phyloP scores from a whole-genome alignment of 495 filamentous ascomycete species.

The Tetracladium marchalianum region DNA sequence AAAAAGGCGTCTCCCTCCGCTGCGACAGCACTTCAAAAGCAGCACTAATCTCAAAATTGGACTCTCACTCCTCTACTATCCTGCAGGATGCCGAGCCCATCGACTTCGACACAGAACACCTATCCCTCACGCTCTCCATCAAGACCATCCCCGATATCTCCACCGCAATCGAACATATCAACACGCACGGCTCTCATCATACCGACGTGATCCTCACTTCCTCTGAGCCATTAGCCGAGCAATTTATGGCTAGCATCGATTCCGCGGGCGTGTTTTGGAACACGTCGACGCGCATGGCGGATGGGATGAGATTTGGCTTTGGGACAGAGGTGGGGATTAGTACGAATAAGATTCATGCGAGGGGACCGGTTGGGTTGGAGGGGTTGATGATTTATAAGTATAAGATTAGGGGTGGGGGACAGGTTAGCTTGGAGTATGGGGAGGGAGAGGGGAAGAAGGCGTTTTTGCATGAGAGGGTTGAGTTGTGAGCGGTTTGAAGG shows the following conservation, averaged over 20 bases:
- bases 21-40: constrained; percentile 55
- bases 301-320: constrained; percentile 95
- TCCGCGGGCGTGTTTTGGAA: constrained; percentile 96
- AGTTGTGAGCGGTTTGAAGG: constrained; percentile 5
- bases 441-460: constrained; percentile 53
- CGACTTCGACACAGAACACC: constrained; percentile 86
- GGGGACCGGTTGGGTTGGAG: constrained; percentile 89
- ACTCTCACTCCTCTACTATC: constrained; percentile 20
- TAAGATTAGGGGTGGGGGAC: constrained; percentile 70
- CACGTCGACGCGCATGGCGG: constrained; percentile 84
- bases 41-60: constrained; percentile 37
- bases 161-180: constrained; percentile 79
- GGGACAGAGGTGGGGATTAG: constrained; percentile 97
- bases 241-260: constrained; percentile 77
- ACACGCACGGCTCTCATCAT: constrained; percentile 84
- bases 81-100: constrained; percentile 52
- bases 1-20: constrained; percentile 71
- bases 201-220: constrained; percentile 85
- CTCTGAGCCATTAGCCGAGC: constrained; percentile 51
- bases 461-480: constrained; percentile 53
- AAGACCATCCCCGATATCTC: constrained; percentile 62
- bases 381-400: constrained; percentile 97
- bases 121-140: constrained; percentile 74
- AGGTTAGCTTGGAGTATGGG: constrained; percentile 63
- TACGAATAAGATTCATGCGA: constrained; percentile 95